Conservation (phyloP, 2,329 filamentous ascomycete genomes). For the Penicillium italicum region DNA sequence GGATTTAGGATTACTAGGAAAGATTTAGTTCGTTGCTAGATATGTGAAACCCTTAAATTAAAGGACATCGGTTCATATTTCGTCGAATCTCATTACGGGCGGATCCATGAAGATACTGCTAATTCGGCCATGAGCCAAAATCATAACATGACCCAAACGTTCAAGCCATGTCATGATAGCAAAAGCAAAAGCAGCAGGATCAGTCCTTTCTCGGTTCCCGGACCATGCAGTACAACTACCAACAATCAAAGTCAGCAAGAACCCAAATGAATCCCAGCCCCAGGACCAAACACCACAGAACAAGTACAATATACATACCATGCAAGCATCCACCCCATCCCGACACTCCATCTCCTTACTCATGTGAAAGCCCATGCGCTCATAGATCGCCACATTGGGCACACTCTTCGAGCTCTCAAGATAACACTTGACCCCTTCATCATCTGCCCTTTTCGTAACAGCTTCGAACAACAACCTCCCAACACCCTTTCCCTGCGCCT, state of each 20-base stretch:
- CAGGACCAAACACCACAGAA: not conserved
- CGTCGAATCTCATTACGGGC: not conserved
- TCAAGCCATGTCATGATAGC: not conserved
- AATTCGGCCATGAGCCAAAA: not conserved
- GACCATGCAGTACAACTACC: conserved; percentile 29
- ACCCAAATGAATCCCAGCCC: not conserved
- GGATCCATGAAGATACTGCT: not conserved
- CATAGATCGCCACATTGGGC: conserved; percentile 70
- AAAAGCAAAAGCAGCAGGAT: not conserved
- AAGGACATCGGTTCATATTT: not conserved
- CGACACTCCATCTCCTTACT: conserved; percentile 64
- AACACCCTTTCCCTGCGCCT: conserved; percentile 63
- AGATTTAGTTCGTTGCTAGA: not conserved
- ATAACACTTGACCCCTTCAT: conserved; percentile 63
- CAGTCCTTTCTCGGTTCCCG: conserved; percentile 19
- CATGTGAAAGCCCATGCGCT: conserved; percentile 64
- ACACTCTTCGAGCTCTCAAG: conserved; percentile 65
- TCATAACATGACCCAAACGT: not conserved
- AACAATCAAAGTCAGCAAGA: not conserved
- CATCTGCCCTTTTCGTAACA: conserved; percentile 62
- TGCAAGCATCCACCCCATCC: conserved; percentile 57
- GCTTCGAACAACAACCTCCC: conserved; percentile 62
- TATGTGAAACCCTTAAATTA: not conserved
- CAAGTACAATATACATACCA: conserved; percentile 34
- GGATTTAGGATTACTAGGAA: not conserved